Base-by-base conservation (phyloP, 2,329 filamentous ascomycete species). In the Hyphodiscus sp. region DNA sequence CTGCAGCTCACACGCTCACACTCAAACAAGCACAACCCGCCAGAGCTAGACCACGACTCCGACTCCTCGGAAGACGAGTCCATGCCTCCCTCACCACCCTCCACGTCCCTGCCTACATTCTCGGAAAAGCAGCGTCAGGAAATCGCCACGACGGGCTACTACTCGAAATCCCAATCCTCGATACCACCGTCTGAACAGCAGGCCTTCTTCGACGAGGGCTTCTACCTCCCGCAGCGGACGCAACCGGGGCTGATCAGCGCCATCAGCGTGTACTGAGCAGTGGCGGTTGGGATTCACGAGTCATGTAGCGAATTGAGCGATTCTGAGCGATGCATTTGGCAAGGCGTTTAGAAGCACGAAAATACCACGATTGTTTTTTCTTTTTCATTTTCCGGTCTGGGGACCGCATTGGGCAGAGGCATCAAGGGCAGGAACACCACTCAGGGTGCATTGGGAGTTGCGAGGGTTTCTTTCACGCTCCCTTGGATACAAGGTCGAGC, bases 31-130 rank as follows among this genome's bases (percentile, higher is more conserved):
- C 79, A 71, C 64, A 81, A 83, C 50, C 77, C 86, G 50, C 87
- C 87, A 9, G 86, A 89, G 68, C 81, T 90, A 54, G 78, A 84
- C 61, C 76, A 82, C 58, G 86, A 90, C 67, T 81, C 79, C 57
- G 85, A 76, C 50, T 83, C 81, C 1, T 85, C 82, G 53, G 86
- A 90, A 63, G 87, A 91, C 71, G 84, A 88, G 61, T 73, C 77
- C 47, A 75, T 89, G 81, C 87, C 87, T 8, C 85, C 85, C 19
- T 67, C 67, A 30, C 66, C 67, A 33, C 65, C 67, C n/a, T 61
- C 62, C n/a, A 51, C 58, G 47, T 26, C 77, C 38, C 72, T 89
- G 50, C 74, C 81, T 56, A 71, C 76, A 42, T 87, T 89, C 65
- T 73, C 78, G 45, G 75, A 80, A 63, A 81, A 85, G 74, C 74